Evolutionary conservation across 2,329 filamentous ascomycete species (phyloP), one percentile per base, ranked within the genome.

Genomic region (Cladophialophora chaetospira): DNA sequence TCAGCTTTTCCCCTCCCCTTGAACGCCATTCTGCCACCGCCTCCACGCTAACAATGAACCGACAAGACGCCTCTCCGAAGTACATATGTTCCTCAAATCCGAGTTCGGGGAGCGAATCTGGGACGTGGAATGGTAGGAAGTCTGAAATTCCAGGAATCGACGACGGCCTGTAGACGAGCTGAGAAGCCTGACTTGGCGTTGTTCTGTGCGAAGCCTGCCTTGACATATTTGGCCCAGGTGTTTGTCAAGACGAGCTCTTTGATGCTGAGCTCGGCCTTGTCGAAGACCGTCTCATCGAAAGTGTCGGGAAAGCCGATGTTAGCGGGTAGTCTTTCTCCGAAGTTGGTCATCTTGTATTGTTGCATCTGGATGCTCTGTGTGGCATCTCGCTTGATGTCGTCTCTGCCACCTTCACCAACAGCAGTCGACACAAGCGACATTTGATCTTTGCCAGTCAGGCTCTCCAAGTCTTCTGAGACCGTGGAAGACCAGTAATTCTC

Each of bases 201-300:
- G 17, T 60, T 55, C 21, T 62, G 56, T 17, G 63, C 63, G 53
- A 58, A 66, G n/a, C 65, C 65, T 1, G 60, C 63, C 26, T 63
- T 66, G 35, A 73, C 67, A 49, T 73, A 74, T 62, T 73, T 74
- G 28, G 71, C 80, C 85, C 86, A 88, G 0, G 86, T 88, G 66
- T 88, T 88, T 11, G 84, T 86, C 57, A 87, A 72, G 2, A 88
- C 84, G 4, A 88, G 75, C 57, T 87, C 85, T 69, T 86, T 87
- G 71, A 88, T 81, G 63, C 78, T 80, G n/a, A 71, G 70, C 65
- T 85, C 78, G 0, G 84, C 82, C 3, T 72, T 75, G 63, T 87
- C 83, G 64, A 88, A 88, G 2, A 87, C 75, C 0, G 67, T 66
- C 3, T 72, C 69, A 46, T 77, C 71, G 53, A 87, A 88, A 0